Conservation (phyloP, 2,329 filamentous ascomycete species). For the Arthroderma uncinatum region DNA sequence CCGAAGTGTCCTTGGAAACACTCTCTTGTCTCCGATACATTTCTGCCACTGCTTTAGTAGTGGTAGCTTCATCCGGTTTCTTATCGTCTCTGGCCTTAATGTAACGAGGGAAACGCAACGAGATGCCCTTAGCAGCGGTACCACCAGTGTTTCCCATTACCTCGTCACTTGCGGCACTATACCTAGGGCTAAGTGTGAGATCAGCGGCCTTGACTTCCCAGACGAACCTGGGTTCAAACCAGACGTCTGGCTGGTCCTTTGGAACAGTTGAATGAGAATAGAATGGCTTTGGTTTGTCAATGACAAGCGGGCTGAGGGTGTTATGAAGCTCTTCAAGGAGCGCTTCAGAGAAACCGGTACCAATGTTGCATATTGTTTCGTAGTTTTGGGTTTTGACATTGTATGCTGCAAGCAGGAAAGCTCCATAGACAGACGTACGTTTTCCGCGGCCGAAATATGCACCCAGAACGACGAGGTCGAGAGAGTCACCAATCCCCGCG, state of each 20-base stretch:
- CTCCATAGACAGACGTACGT: constrained; percentile 88
- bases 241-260: constrained; percentile 94
- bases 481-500: constrained; percentile 80
- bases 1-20: constrained; percentile 68
- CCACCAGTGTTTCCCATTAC: constrained; percentile 60
- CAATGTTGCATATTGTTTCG: constrained; percentile 96
- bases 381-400: constrained; percentile 70
- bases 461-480: constrained; percentile 89
- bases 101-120: constrained; percentile 81
- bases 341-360: constrained; percentile 92
- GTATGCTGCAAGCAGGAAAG: constrained; percentile 90
- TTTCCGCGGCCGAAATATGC: constrained; percentile 93
- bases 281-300: constrained; percentile 87
- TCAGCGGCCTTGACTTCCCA: constrained; percentile 99
- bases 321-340: constrained; percentile 77
- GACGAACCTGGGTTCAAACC: constrained; percentile 89
- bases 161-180: constrained; percentile 80
- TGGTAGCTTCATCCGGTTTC: constrained; percentile 83
- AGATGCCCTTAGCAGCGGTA: constrained; percentile 62
- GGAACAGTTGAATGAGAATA: constrained; percentile 73
- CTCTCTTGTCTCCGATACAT: constrained; percentile 96
- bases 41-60: constrained; percentile 74
- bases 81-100: constrained; percentile 91
- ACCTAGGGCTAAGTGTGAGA: constrained; percentile 80
- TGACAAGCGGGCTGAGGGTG: constrained; percentile 63